Evolutionary conservation across 495 filamentous ascomycete species (phyloP), one percentile per base, ranked within the genome.

Genomic region (Penicillium argentinense): DNA sequence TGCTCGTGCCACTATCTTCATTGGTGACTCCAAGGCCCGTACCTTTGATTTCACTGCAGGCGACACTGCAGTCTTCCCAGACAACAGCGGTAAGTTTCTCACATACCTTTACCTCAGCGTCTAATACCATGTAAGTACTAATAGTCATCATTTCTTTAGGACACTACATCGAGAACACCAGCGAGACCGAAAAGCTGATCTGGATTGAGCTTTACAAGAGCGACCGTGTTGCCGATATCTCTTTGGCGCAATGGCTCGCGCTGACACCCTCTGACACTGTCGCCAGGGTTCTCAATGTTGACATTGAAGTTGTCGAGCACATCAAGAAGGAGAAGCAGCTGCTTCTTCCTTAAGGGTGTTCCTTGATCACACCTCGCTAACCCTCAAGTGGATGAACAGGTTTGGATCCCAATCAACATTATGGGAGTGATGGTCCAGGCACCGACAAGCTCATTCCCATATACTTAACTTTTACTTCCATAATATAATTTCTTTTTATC

Each of bases 161-260:
- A 3, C 83, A 86, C 52, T 85, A 85, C 49, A 81, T 86, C 42
- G 81, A 85, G 51, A 86, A 85, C 58, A 82, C 75, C 1, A 81
- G 76, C 0, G 68, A 78, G 11, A 80, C 74, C 0, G 76, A 82
- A 45, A 77, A 79, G 26, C 68, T 86, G 1, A 70, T 82, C 11
- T 83, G 81, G 79, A 75, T 86, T 18, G 82, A 86, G 61, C 73
- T 86, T 22, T 83, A 84, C 63, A 83, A 83, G 60, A 78, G 74
- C 28, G 80, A 84, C 47, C 71, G 77, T 8, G 82, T 85, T 2
- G 78, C 74, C 3, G 81, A 86, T 53, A 80, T 84, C 45, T 72
- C 75, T 0, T 60, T 85, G 13, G 80, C 77, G 0, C 80, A 86
- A 57, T 86, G 81, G 82, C 72, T 85, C 21, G 82, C 82, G 0